Percentiles rank a stretch among this genome's conserved stretches.
phyloP scores from a whole-genome alignment of 1,284 basidiomycete genomes.

The Boletus semigastroideus region DNA sequence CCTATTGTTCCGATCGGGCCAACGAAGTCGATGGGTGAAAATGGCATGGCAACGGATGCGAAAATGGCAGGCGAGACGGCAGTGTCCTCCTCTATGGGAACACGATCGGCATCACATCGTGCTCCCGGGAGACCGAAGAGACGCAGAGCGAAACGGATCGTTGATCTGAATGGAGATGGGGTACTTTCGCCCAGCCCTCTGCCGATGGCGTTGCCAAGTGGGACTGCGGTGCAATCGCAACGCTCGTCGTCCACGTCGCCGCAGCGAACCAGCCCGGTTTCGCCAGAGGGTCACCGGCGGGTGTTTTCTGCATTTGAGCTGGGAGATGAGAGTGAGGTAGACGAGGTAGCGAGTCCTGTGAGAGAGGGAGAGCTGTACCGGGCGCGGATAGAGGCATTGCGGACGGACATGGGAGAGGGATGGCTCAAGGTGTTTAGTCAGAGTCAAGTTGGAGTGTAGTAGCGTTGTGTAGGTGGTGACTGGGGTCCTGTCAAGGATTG shows the following conservation, averaged over 20 bases:
- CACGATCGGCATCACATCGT: conserved; percentile 45
- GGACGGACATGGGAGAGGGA: conserved; percentile 82
- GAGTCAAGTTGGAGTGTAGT: conserved; percentile 36
- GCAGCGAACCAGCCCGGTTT: conserved; percentile 38
- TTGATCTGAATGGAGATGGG: conserved; percentile 55
- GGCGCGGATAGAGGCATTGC: conserved; percentile 74
- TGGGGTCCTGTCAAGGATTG: conserved; percentile 27
- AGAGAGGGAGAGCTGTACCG: conserved; percentile 67
- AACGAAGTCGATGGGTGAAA: conserved; percentile 19
- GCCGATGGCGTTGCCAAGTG: conserved; percentile 5
- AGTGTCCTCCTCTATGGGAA: conserved; percentile 40
- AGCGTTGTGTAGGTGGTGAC: conserved; percentile 23
- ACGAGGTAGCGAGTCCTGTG: conserved; percentile 23
- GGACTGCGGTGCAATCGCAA: conserved; percentile 16
- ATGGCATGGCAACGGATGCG: conserved; percentile 34
- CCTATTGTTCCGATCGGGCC: conserved; percentile 57
- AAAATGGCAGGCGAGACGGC: conserved; percentile 23
- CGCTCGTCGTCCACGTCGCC: conserved; percentile 50
- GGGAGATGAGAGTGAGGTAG: neutral
- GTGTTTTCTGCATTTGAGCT: conserved; percentile 54
- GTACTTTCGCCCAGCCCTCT: conserved; percentile 27
- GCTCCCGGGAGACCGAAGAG: conserved; percentile 45
- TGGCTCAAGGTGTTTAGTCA: conserved; percentile 85
- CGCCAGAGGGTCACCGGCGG: conserved; percentile 18
- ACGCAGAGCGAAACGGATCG: conserved; percentile 68